Base-by-base conservation (phyloP, 2,329 filamentous ascomycete genomes). In the Chaetothyriales sp. region DNA sequence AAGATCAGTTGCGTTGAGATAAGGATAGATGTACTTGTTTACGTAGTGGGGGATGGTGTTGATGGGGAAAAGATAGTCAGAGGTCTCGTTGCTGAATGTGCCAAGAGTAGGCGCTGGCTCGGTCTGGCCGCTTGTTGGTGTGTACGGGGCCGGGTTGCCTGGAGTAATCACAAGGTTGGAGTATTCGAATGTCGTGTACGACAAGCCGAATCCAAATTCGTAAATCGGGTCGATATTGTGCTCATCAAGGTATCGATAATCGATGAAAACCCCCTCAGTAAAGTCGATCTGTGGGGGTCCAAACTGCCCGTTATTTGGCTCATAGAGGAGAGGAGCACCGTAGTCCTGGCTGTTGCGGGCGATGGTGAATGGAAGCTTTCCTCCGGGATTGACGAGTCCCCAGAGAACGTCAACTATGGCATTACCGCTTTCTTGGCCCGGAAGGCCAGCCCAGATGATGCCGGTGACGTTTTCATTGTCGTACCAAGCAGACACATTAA, bases 391-490 rank as follows among this genome's bases (percentile, higher is more conserved):
- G 61, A 77, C 70, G 49, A 71, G 70, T 51, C 84, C 84, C 64
- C 85, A 88, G 6, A 88, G 73, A 19, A 88, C 72, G 61, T 88
- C 84, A 2, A 80, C 80, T 46, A 88, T 76, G 2, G 82, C 76
- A 61, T 86, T 86, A 9, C 84, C 84, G 57, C 77, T 84, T 66
- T 89, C 81, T 61, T 87, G 79, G 26, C 83, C 83, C 0, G 83
- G 83, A 43, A 88, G 70, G 59, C 83, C 83, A 45, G 83, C 83
- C 76, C 82, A 87, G 18, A 88, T 70, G 51, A 89, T 81, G 39
- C 81, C 84, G 47, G 81, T 84, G 56, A 90, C 76, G 61, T 85
- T 86, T 2, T 78, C 76, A 60, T 83, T 66, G 51, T 70, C 62
- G 32, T 71, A 66, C 68, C 70, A 73, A 46, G 86, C 78, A 10